Evolutionary conservation across 2,329 filamentous ascomycete species (phyloP).

Genomic region (Xylaria sp.): DNA sequence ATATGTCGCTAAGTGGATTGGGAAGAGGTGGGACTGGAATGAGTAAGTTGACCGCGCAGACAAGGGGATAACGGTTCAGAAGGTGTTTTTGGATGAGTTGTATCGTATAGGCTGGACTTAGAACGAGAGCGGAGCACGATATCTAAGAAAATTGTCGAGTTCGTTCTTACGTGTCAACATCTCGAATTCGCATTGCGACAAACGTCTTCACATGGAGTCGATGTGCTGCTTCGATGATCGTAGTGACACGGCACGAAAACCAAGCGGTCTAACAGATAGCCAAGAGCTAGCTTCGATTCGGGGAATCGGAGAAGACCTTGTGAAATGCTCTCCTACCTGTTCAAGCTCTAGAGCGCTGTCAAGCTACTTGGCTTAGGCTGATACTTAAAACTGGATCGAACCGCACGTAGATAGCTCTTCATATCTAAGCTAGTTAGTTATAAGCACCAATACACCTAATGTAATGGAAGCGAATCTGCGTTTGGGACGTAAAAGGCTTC

Average conservation of each 20-base stretch:
- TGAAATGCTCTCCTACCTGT: background rate
- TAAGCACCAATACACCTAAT: no score
- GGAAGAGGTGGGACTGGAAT: slow-evolving; percentile 65
- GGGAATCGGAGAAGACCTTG: background rate
- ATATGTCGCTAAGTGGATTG: slow-evolving; percentile 74
- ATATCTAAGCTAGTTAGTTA: no score
- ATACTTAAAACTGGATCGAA: no score
- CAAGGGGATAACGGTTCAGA: background rate
- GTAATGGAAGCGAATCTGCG: no score
- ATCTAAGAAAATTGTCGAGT: background rate
- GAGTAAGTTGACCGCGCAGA: slow-evolving; percentile 43
- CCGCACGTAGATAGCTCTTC: no score
- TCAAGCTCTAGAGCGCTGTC: background rate
- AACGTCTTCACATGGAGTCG: background rate
- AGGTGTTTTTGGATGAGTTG: background rate
- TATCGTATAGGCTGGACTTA: background rate
- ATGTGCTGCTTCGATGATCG: background rate
- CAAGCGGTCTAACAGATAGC: no score
- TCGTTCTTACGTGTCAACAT: background rate
- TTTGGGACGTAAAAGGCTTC: no score
- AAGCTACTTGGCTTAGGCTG: background rate
- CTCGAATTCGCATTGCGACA: no score
- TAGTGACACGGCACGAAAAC: background rate
- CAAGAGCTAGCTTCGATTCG: background rate
- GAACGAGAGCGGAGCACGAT: background rate